Evolutionary conservation across 768 basidiomycete genomes (phyloP).

Genomic region (Collybia mongolica): DNA sequence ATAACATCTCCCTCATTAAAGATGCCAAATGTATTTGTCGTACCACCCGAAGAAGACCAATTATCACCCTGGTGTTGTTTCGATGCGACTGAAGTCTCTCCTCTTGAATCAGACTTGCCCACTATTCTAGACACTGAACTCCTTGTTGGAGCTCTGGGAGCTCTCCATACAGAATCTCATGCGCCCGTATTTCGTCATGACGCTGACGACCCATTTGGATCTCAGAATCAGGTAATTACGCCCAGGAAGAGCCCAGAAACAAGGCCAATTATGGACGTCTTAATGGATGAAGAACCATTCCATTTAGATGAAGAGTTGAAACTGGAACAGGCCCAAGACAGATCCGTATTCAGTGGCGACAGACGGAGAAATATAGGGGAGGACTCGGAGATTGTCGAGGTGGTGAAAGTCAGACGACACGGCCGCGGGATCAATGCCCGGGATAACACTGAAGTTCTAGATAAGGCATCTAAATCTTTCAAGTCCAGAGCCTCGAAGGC

Average conservation of each 20-base stretch:
- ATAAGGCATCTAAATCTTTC: constrained; percentile 39
- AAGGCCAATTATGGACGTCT: constrained; percentile 28
- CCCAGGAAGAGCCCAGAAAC: constrained; percentile 23
- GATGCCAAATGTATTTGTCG: constrained; percentile 53
- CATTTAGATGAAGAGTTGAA: constrained; percentile 24
- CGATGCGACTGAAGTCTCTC: constrained; percentile 38
- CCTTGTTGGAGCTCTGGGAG: constrained; percentile 27
- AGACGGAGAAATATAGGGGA: constrained; percentile 25
- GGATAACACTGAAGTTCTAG: constrained; percentile 14
- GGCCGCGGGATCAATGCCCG: constrained; percentile 7
- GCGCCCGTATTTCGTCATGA: constrained; percentile 19
- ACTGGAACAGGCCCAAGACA: constrained; percentile 16
- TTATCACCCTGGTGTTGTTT: constrained; percentile 57
- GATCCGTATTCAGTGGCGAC: constrained; percentile 12
- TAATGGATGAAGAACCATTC: constrained; percentile 23
- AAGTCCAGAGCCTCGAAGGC: constrained; percentile 46
- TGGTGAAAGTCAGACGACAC: constrained; percentile 53
- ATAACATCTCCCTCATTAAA: constrained; percentile 9
- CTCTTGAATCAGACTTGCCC: constrained; percentile 13
- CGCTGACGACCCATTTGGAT: constrained; percentile 5
- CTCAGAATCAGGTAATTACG: constrained; percentile 15
- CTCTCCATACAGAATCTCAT: constrained; percentile 14
- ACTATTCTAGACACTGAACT: constrained; percentile 28
- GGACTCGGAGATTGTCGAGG: constrained; percentile 60
- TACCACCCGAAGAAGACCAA: constrained; percentile 59